Evolutionary conservation across 1,139 yeast species (phyloP).

Genomic region (Candida sanyaensis): DNA sequence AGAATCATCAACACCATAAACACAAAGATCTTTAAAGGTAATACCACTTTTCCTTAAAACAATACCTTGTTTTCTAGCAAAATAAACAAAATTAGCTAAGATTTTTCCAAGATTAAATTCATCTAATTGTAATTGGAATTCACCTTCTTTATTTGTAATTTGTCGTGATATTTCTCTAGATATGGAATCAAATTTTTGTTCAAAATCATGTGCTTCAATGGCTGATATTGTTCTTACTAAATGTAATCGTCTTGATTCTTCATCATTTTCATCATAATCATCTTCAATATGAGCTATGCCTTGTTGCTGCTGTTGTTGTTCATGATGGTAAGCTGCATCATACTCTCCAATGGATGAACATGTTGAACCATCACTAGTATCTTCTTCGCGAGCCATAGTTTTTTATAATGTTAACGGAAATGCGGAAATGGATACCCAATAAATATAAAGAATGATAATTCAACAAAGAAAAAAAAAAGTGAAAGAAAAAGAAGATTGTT

Average conservation of each 20-base stretch:
- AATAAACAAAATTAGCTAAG: conserved; percentile 16
- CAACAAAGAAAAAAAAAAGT: no score
- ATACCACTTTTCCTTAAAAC: conserved; percentile 48
- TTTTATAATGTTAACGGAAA: neutral
- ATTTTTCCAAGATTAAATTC: conserved; percentile 15
- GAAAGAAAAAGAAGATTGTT: no score
- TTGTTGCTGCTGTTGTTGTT: neutral
- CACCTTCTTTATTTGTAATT: conserved; percentile 15
- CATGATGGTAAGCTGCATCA: neutral
- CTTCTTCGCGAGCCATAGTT: neutral
- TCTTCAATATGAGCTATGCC: neutral
- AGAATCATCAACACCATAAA: conserved; percentile 50
- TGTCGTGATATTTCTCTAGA: conserved; percentile 16
- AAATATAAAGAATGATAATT: no score
- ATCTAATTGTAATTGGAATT: conserved; percentile 14
- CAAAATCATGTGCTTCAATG: conserved; percentile 11
- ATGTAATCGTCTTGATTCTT: conserved; percentile 14
- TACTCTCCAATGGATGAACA: neutral
- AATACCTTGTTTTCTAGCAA: conserved; percentile 40
- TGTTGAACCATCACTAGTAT: neutral
- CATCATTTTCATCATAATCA: conserved; percentile 12
- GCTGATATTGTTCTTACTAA: conserved; percentile 19
- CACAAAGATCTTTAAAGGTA: conserved; percentile 45
- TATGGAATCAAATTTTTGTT: conserved; percentile 13
- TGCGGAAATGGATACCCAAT: no score